Base-by-base conservation (phyloP, 352 stramenopile genomes). In the Globisporangium spinosum region DNA sequence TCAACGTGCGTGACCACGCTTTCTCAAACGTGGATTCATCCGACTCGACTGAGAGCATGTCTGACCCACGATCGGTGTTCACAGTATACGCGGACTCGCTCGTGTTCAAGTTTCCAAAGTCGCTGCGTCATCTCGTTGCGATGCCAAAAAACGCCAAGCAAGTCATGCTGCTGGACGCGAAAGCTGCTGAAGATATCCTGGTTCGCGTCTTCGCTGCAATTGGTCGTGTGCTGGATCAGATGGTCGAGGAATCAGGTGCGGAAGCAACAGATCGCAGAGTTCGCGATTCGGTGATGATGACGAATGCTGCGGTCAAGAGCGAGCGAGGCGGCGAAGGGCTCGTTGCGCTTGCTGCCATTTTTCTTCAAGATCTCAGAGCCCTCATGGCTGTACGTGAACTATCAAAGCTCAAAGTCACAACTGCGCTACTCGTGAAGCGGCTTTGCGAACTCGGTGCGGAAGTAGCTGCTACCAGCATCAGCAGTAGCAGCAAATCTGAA, bases 61-160 rank as follows among this genome's bases (percentile, higher is more conserved):
- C 38, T 6, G n/a, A 35, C 13, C 10, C 54, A 15, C 67, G 35
- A 2, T 55, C 77, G 17, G 67, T 76, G 12, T 85, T 89, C 55
- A 84, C 80, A 1, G 66, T 83, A 8, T 89, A 85, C 53, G 56
- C 72, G n/a, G 78, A 85, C 60, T 75, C 78, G 10, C 78, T 89
- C 49, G 68, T 66, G 15, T 15, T 66, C 9, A 89, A 83, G 61
- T 80, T 85, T 51, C 80, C 80, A 32, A 56, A 43, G 34, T 68
- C 62, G 4, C 65, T 78, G 5, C 78, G 78, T 4, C 72, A 80
- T 69, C 64, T 89, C 12, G 65, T 80, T 22, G 43, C 34, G 5
- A 59, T 54, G 2, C 47, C 56, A 12, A 79, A 72, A 65, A 64
- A n/a, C 23, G 62, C 62, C 9, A 83, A 75, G 51, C 13, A 67